Percentiles rank a stretch among this genome's conserved stretches.
Conservation (phyloP, 805 yeast genomes). For the Candida pseudofarinosa region DNA sequence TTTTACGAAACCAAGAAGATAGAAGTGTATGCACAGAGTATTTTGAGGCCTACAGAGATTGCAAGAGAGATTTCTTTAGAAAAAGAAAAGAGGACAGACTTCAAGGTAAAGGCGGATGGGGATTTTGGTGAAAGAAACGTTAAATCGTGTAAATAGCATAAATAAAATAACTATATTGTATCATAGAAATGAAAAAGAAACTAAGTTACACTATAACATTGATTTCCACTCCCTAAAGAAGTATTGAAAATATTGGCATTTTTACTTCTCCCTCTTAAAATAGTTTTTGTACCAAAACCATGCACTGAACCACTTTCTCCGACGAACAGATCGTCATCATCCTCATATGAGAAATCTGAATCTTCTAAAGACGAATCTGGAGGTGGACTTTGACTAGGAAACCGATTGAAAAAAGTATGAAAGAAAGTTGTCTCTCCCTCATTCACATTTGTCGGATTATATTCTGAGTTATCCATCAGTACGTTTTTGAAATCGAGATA, state of each 20-base stretch:
- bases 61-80: conserved; percentile 56
- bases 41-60: conserved; percentile 90
- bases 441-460: background rate
- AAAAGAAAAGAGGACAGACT: conserved; percentile 33
- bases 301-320: background rate
- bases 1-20: conserved; percentile 71
- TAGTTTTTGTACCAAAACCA: conserved; percentile 1
- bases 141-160: background rate
- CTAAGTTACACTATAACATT: conserved; percentile 6
- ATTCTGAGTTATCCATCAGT: background rate
- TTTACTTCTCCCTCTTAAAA: conserved; percentile 5
- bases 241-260: conserved; percentile 1
- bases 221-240: conserved; percentile 8
- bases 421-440: conserved; percentile 1
- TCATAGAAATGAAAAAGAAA: background rate
- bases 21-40: conserved; percentile 66
- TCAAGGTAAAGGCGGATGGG: conserved; percentile 43
- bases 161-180: background rate
- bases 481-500: conserved; percentile 17
- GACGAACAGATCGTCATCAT: conserved; percentile 1
- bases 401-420: conserved; percentile 1
- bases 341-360: conserved; percentile 4
- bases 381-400: conserved; percentile 1
- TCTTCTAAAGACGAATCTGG: background rate
- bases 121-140: conserved; percentile 24